These are phyloP conservation scores for Melaleuca quinquenervia DNA, from an alignment of 345 rosid species.

Conservation along the genomic window DNA sequence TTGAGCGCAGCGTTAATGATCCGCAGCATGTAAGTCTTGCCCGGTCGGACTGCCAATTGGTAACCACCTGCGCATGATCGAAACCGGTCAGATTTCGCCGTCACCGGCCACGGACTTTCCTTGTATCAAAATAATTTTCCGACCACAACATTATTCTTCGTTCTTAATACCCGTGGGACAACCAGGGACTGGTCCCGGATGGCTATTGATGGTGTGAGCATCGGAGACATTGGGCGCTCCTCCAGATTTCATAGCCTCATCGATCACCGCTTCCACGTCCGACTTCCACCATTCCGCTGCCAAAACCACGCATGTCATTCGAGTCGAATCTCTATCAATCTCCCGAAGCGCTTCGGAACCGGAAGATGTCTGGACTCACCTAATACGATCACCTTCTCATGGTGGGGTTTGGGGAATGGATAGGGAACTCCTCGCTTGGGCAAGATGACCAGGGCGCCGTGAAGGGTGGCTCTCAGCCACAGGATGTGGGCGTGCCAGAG, in stretches of 20 bases:
- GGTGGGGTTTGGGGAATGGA: constrained; percentile 69
- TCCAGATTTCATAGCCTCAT: constrained; percentile 67
- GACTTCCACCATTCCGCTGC: constrained; percentile 98
- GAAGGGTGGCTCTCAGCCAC: constrained; percentile 91
- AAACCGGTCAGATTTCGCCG: not conserved
- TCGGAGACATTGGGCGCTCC: constrained; percentile 79
- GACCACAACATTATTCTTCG: not conserved
- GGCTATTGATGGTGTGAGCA: constrained; percentile 86
- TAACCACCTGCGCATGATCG: not conserved
- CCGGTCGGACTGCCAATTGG: constrained; percentile 29
- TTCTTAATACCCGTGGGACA: constrained; percentile 43
- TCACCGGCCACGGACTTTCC: not conserved
- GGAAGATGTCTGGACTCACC: constrained; percentile 11
- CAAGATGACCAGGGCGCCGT: constrained; percentile 69
- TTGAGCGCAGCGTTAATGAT: constrained; percentile 79
- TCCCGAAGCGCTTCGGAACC: not conserved
- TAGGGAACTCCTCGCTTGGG: constrained; percentile 82
- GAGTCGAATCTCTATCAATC: not conserved
- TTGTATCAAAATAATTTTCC: not conserved
- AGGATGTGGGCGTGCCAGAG: constrained; percentile 85
- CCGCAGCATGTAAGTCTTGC: constrained; percentile 66
- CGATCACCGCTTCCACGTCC: constrained; percentile 62
- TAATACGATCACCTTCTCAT: constrained; percentile 45
- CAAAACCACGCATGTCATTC: not conserved
- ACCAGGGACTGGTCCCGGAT: constrained; percentile 38